Percentiles rank a stretch among this genome's conserved stretches.
Evolutionary conservation across 78 protist genomes (phyloP).

Genomic region (Isochrysis galbana): DNA sequence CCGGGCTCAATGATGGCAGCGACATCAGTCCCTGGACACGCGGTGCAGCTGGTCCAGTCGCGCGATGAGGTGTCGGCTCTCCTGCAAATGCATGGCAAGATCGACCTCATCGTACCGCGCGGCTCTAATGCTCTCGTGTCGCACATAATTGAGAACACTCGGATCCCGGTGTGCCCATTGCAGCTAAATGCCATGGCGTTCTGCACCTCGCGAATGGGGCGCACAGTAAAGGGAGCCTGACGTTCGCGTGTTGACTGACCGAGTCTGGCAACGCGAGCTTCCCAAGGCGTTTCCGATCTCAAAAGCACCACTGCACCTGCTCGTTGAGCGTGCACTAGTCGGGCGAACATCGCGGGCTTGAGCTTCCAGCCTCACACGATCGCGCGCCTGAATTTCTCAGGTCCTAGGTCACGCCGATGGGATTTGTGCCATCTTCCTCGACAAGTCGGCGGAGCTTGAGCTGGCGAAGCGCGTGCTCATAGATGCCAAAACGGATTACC

Average conservation of each 20-base stretch:
- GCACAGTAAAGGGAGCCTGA: too few species aligned
- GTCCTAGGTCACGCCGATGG: slow-evolving; percentile 88
- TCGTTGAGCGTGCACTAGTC: too few species aligned
- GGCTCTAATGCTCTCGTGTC: slow-evolving; percentile 71
- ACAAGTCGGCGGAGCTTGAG: not conserved
- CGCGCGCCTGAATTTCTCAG: too few species aligned
- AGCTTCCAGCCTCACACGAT: too few species aligned
- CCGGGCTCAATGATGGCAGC: not conserved
- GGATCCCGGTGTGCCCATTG: too few species aligned
- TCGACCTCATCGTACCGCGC: slow-evolving; percentile 87
- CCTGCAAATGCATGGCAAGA: slow-evolving; percentile 31
- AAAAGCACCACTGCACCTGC: too few species aligned
- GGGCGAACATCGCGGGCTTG: too few species aligned
- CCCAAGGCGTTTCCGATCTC: too few species aligned
- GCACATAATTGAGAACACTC: slow-evolving; percentile 48
- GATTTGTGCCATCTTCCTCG: slow-evolving; percentile 46
- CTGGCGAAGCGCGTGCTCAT: slow-evolving; percentile 5
- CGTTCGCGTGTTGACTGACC: too few species aligned
- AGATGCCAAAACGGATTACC: slow-evolving; percentile 80
- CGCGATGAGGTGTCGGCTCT: not conserved
- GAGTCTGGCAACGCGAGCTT: too few species aligned
- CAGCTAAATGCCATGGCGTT: too few species aligned
- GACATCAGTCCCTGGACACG: not conserved
- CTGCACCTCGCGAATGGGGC: too few species aligned
- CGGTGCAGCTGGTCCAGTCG: not conserved